A percentile compares a stretch with the other conserved stretches of the same genome.
phyloP scores from a whole-genome alignment of 202 grass and related monocot species.

The Panicum virgatum region DNA sequence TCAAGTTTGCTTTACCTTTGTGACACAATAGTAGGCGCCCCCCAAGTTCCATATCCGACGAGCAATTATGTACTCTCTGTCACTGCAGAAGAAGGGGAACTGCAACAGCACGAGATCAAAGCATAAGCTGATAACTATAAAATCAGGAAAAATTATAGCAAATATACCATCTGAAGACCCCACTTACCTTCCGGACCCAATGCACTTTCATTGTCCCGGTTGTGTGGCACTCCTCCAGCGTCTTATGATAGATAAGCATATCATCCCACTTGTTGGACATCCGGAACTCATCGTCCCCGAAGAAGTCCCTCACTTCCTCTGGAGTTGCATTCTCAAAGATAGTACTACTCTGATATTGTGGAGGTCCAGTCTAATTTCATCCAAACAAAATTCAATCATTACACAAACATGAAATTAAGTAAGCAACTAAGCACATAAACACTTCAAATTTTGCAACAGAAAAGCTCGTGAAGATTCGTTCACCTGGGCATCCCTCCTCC shows the following conservation, averaged over 20 bases:
- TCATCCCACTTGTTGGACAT: slow-evolving; percentile 92
- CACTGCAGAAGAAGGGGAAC: slow-evolving; percentile 96
- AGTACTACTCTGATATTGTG: slow-evolving; percentile 83
- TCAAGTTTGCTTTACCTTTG: slow-evolving; percentile 53
- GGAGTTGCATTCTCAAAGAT: slow-evolving; percentile 77
- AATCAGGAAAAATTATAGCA: not conserved
- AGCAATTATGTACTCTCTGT: slow-evolving; percentile 90
- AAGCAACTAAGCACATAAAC: not conserved
- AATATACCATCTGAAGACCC: not conserved
- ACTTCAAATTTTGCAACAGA: slow-evolving; percentile 6
- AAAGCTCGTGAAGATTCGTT: not conserved
- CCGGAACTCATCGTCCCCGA: slow-evolving; percentile 82
- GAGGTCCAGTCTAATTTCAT: slow-evolving; percentile 56
- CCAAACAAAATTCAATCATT: slow-evolving; percentile 8
- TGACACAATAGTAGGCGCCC: slow-evolving; percentile 70
- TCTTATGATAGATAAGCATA: slow-evolving; percentile 81
- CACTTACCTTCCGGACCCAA: slow-evolving; percentile 77
- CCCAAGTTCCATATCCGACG: slow-evolving; percentile 86
- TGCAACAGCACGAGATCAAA: slow-evolving; percentile 39
- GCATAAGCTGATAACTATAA: slow-evolving; percentile 17
- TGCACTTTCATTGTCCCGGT: slow-evolving; percentile 81
- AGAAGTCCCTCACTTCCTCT: slow-evolving; percentile 81
- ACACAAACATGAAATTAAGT: not conserved
- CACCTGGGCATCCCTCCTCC: slow-evolving; percentile 85
- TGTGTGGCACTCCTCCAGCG: slow-evolving; percentile 59